Conservation (phyloP, 768 basidiomycete species). For the Coprinopsis marcescibilis region DNA sequence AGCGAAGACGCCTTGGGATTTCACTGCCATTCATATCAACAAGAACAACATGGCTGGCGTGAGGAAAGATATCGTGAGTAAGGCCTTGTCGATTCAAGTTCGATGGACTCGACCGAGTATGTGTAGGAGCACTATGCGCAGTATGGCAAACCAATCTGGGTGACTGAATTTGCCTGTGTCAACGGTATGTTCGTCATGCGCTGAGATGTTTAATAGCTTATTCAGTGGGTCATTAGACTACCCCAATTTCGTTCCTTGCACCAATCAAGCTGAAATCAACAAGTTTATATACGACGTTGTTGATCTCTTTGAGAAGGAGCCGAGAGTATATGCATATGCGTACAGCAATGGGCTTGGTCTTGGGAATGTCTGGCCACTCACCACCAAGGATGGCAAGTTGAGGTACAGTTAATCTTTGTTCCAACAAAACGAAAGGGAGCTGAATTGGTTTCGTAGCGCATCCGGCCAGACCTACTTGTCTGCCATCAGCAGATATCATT, state of each 20-base stretch:
- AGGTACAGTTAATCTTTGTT: constrained; percentile 22
- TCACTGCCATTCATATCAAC: constrained; percentile 44
- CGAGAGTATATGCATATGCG: constrained; percentile 36
- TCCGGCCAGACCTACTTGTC: constrained; percentile 37
- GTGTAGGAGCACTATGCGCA: constrained; percentile 35
- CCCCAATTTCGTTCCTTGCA: constrained; percentile 37
- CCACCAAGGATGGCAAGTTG: constrained; percentile 25
- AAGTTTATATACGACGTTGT: constrained; percentile 35
- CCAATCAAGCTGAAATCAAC: constrained; percentile 37
- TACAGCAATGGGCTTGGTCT: constrained; percentile 45
- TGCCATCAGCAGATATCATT: constrained; percentile 35
- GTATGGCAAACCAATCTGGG: constrained; percentile 44
- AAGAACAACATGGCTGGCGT: constrained; percentile 42
- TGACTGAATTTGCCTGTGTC: constrained; percentile 45
- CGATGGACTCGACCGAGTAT: neutral
- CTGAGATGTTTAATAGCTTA: neutral
- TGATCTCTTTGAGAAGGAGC: constrained; percentile 30
- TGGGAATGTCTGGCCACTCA: constrained; percentile 42
- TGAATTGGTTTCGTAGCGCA: constrained; percentile 20
- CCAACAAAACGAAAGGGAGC: neutral
- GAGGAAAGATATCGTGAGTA: constrained; percentile 35
- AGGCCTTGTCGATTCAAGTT: neutral
- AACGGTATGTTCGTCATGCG: constrained; percentile 25
- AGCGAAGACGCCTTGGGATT: constrained; percentile 38
- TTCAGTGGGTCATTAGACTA: constrained; percentile 18